Conservation (phyloP, 164 flowering plant species). For the Santalum album region DNA sequence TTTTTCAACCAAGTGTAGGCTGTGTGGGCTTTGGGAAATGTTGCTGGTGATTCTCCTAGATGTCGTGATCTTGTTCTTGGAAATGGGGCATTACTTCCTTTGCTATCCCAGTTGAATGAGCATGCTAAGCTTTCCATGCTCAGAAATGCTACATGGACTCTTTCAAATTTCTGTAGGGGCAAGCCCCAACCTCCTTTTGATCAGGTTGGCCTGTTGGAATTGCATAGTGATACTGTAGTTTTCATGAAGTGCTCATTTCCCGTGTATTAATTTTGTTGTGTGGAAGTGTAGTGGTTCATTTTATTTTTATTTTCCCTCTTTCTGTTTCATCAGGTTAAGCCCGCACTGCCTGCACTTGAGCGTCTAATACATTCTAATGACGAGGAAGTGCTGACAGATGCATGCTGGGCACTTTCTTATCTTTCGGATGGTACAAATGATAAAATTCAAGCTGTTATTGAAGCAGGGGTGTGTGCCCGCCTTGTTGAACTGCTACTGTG, state of each 20-base stretch:
- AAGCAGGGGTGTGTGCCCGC: conserved; percentile 63
- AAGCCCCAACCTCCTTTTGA: conserved; percentile 52
- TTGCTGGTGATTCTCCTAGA: conserved; percentile 51
- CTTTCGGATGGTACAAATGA: conserved; percentile 84
- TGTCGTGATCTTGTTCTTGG: conserved; percentile 50
- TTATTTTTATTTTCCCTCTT: too few relatives aligned
- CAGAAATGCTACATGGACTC: conserved; percentile 51
- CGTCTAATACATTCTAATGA: conserved; percentile 39
- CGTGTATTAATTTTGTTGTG: too few relatives aligned
- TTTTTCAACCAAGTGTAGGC: conserved; percentile 18
- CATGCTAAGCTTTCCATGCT: conserved; percentile 42
- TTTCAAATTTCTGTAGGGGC: conserved; percentile 47
- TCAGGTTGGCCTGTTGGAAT: conserved; percentile 22
- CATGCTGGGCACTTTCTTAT: too few relatives aligned
- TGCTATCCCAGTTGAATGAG: conserved; percentile 37
- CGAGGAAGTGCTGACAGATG: too few relatives aligned
- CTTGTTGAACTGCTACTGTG: conserved; percentile 64
- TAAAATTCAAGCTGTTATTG: conserved; percentile 79
- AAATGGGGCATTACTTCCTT: conserved; percentile 36
- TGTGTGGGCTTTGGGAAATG: conserved; percentile 57
- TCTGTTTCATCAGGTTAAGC: conserved; percentile 23
- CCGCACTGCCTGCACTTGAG: conserved; percentile 42
- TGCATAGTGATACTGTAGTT: too few relatives aligned
- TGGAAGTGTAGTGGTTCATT: background rate
- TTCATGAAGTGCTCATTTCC: too few relatives aligned